phyloP scores from a whole-genome alignment of 1,284 basidiomycete genomes.

The Cutaneotrichosporon sp. region DNA sequence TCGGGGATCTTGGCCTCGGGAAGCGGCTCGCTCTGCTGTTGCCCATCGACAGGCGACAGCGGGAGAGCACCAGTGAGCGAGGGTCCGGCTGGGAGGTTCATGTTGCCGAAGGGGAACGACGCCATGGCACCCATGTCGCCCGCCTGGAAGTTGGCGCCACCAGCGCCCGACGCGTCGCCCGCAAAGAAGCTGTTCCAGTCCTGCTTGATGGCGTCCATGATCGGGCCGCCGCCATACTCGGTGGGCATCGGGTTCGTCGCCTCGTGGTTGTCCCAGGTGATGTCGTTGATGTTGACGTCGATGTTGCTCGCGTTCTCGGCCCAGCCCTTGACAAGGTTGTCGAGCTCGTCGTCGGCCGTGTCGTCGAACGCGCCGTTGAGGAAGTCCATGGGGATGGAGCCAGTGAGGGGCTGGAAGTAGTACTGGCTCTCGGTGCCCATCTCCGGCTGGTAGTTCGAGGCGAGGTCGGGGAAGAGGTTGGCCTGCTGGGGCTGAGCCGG shows the following conservation, averaged over 20 bases:
- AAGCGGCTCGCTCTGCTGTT: slow-evolving; percentile 5
- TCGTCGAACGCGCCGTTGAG: neutral
- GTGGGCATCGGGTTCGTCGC: neutral
- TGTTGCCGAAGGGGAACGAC: neutral
- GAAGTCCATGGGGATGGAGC: slow-evolving; percentile 2
- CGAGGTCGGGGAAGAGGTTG: neutral
- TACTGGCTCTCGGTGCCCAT: neutral
- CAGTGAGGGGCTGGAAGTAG: slow-evolving; percentile 7
- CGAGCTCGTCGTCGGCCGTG: slow-evolving; percentile 8
- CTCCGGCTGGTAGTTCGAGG: neutral
- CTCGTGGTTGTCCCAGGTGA: slow-evolving; percentile 3
- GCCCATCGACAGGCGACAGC: neutral
- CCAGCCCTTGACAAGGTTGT: slow-evolving; percentile 6
- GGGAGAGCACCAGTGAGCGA: neutral
- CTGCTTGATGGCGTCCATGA: slow-evolving; percentile 6
- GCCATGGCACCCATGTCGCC: neutral
- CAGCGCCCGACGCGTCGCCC: neutral
- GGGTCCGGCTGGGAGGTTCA: neutral
- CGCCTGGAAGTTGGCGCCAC: neutral
- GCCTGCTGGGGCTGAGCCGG: neutral
- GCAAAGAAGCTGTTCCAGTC: slow-evolving; percentile 4
- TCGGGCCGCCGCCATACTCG: neutral
- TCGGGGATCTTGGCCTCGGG: neutral
- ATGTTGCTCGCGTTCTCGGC: slow-evolving; percentile 4
- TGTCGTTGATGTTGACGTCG: neutral